phyloP scores from a whole-genome alignment of 1,284 basidiomycete genomes.

The Papiliotrema nemorosa region DNA sequence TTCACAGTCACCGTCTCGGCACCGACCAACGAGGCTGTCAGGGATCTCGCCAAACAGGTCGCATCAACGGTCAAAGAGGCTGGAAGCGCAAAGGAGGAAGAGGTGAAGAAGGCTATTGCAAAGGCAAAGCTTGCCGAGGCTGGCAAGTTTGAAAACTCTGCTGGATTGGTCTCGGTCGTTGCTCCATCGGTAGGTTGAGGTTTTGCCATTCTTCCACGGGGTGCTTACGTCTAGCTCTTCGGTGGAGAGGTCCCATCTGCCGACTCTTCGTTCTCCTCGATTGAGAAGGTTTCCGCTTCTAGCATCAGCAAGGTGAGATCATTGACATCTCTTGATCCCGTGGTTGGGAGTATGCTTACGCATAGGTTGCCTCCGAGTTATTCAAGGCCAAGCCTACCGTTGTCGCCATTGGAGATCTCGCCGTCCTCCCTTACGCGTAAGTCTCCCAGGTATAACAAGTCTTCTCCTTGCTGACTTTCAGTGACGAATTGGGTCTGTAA shows the following conservation, averaged over 20 bases:
- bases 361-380: constrained; percentile 39
- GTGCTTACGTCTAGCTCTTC: constrained; percentile 55
- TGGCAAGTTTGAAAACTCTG: constrained; percentile 62
- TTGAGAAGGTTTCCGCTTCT: constrained; percentile 62
- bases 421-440: constrained; percentile 67
- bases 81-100: constrained; percentile 61
- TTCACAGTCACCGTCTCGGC: constrained; percentile 68
- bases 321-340: neutral
- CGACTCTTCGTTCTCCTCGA: constrained; percentile 56
- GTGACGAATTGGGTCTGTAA: constrained; percentile 66
- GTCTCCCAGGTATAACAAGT: constrained; percentile 9
- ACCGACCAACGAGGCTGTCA: constrained; percentile 42
- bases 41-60: constrained; percentile 59
- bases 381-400: constrained; percentile 69
- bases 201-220: neutral
- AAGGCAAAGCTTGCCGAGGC: constrained; percentile 84
- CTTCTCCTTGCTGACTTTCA: constrained; percentile 12
- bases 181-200: constrained; percentile 36
- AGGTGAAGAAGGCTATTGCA: constrained; percentile 72
- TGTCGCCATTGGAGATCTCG: constrained; percentile 75
- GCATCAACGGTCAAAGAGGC: constrained; percentile 64
- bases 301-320: constrained; percentile 64
- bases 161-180: constrained; percentile 63
- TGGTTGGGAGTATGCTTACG: neutral
- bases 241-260: constrained; percentile 57